phyloP scores from a whole-genome alignment of 352 stramenopile genomes.

The Blastocystis sp. region DNA sequence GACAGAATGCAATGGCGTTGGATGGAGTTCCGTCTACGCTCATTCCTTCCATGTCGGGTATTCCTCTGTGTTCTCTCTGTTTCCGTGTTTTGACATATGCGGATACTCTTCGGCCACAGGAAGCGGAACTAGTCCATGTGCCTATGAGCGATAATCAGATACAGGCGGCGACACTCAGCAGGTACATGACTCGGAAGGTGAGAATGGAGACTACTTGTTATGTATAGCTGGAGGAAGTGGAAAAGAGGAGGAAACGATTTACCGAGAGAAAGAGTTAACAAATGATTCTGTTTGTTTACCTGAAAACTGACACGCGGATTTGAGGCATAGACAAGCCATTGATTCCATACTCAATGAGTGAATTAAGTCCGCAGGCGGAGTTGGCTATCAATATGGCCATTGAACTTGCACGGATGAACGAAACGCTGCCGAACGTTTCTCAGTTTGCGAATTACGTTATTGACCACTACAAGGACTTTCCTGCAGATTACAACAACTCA shows the following conservation, averaged over 20 bases:
- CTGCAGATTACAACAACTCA: not conserved
- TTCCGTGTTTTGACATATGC: not conserved
- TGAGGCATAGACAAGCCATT: not conserved
- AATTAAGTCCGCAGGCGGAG: not conserved
- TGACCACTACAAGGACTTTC: not conserved
- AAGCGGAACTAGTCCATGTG: not conserved
- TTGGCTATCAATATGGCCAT: constrained; percentile 1
- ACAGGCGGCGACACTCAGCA: not conserved
- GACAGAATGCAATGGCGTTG: not conserved
- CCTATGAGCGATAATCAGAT: not conserved
- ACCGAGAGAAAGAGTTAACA: not conserved
- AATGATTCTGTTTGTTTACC: not conserved
- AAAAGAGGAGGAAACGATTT: not conserved
- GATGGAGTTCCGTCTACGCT: not conserved
- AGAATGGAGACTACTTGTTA: not conserved
- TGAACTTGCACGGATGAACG: not conserved
- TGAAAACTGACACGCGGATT: not conserved
- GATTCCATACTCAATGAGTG: not conserved
- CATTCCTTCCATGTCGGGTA: not conserved
- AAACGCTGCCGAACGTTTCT: not conserved
- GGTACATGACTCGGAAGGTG: not conserved
- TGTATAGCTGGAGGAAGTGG: constrained; percentile 7
- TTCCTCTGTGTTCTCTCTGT: not conserved
- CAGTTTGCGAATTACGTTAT: not conserved
- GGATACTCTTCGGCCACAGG: too few relatives aligned